These are phyloP conservation scores for Arthrobotrys entomopaga DNA, from an alignment of 2,329 filamentous ascomycete genomes.

Conservation along the genomic window DNA sequence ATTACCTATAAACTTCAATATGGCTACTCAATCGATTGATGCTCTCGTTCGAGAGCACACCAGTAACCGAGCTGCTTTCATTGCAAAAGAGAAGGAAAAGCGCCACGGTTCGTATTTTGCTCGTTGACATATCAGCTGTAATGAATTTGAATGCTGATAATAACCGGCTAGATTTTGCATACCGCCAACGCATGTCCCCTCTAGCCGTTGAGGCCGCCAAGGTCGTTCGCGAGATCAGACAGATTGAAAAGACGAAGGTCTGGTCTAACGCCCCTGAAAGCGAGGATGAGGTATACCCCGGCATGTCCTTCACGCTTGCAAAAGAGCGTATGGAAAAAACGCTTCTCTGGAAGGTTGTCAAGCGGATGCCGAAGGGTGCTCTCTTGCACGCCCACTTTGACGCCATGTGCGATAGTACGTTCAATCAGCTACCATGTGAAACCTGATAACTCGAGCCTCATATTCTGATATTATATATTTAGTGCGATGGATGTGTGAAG, in stretches of 20 bases:
- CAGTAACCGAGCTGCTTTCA: conserved; percentile 76
- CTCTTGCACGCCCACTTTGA: conserved; percentile 88
- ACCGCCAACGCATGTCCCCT: conserved; percentile 79
- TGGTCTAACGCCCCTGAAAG: conserved; percentile 79
- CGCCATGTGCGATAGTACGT: conserved; percentile 79
- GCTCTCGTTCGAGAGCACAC: conserved; percentile 74
- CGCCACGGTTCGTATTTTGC: conserved; percentile 75
- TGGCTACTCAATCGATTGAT: conserved; percentile 33
- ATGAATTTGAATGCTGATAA: conserved; percentile 53
- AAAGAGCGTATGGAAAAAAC: conserved; percentile 87
- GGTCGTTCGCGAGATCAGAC: conserved; percentile 82
- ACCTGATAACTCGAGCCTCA: not conserved
- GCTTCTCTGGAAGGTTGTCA: conserved; percentile 84
- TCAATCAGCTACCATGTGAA: not conserved
- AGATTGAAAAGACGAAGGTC: conserved; percentile 77
- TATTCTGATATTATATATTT: not conserved
- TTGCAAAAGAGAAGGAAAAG: conserved; percentile 81
- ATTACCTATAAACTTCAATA: not conserved
- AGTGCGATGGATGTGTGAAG: conserved; percentile 78
- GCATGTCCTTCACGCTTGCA: conserved; percentile 92
- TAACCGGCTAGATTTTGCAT: conserved; percentile 71
- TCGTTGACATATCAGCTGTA: not conserved
- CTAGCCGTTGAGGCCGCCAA: conserved; percentile 79
- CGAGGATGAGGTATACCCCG: conserved; percentile 75
- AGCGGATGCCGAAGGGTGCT: conserved; percentile 86